These are phyloP conservation scores for Venturia carpophila DNA, from an alignment of 2,329 filamentous ascomycete species.

Conservation along the genomic window DNA sequence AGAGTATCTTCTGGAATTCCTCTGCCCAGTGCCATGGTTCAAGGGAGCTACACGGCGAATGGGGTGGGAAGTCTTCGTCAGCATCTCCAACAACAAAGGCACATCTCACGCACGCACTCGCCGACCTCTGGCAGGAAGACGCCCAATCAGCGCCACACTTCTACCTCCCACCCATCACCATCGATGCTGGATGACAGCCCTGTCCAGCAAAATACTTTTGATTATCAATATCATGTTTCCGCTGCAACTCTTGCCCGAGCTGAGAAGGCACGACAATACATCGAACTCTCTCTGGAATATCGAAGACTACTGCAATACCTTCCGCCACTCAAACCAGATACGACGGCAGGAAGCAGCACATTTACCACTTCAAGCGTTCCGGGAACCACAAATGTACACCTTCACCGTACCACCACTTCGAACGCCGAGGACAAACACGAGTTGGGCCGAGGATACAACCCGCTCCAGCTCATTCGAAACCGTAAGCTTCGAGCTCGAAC, in stretches of 20 bases:
- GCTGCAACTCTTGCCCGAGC: conserved; percentile 72
- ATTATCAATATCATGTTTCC: conserved; percentile 61
- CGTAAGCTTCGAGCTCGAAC: conserved; percentile 76
- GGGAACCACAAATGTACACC: conserved; percentile 33
- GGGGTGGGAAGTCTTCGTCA: conserved; percentile 53
- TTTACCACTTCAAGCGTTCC: conserved; percentile 35
- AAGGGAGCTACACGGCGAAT: conserved; percentile 33
- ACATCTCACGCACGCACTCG: conserved; percentile 53
- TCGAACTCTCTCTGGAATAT: conserved; percentile 83
- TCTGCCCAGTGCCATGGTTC: conserved; percentile 23
- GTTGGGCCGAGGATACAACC: conserved; percentile 76
- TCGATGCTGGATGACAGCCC: conserved; percentile 23
- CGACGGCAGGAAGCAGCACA: conserved; percentile 35
- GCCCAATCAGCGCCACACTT: conserved; percentile 23
- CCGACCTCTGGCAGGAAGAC: conserved; percentile 41
- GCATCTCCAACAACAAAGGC: conserved; percentile 65
- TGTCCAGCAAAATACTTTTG: conserved; percentile 23
- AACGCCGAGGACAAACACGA: conserved; percentile 30
- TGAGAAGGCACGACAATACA: conserved; percentile 73
- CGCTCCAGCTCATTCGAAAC: conserved; percentile 86
- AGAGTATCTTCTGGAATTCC: conserved; percentile 37
- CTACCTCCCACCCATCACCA: conserved; percentile 22
- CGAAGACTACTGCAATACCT: conserved; percentile 69
- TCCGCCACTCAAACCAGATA: conserved; percentile 57
- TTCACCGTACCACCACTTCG: conserved; percentile 27